Conservation (phyloP, 2,329 filamentous ascomycete species). For the Phyllosticta paracitricarpa region DNA sequence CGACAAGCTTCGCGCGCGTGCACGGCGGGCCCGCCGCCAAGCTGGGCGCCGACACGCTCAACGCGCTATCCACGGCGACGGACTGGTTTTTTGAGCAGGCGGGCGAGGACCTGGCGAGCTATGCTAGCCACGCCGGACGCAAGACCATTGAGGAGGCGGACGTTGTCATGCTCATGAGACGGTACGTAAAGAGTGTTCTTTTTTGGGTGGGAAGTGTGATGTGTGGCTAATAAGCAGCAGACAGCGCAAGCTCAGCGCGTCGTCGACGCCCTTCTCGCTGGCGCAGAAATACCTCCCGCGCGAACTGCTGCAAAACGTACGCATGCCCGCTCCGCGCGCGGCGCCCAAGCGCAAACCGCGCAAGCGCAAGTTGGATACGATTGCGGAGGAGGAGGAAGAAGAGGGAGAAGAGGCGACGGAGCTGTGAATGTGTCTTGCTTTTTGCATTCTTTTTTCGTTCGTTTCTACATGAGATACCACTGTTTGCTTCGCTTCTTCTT, state of each 20-base stretch:
- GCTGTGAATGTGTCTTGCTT: slow-evolving; percentile 10
- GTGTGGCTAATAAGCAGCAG: slow-evolving; percentile 40
- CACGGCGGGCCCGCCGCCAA: slow-evolving; percentile 57
- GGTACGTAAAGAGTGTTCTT: slow-evolving; percentile 45
- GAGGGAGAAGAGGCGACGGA: slow-evolving; percentile 23
- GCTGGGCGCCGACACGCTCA: slow-evolving; percentile 63
- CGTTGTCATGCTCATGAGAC: slow-evolving; percentile 69
- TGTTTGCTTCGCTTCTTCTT: slow-evolving; percentile 13
- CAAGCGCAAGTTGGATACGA: slow-evolving; percentile 31
- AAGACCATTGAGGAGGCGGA: slow-evolving; percentile 82
- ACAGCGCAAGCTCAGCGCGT: slow-evolving; percentile 64
- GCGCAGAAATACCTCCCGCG: slow-evolving; percentile 72
- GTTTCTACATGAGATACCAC: slow-evolving; percentile 30
- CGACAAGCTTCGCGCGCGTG: slow-evolving; percentile 59
- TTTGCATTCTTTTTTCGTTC: slow-evolving; percentile 11
- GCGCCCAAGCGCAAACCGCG: slow-evolving; percentile 30
- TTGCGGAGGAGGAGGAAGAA: slow-evolving; percentile 29
- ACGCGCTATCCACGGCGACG: slow-evolving; percentile 66
- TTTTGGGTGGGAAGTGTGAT: slow-evolving; percentile 9
- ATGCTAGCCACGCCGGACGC: slow-evolving; percentile 70
- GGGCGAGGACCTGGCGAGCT: slow-evolving; percentile 68
- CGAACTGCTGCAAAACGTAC: slow-evolving; percentile 73
- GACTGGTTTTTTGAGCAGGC: slow-evolving; percentile 91
- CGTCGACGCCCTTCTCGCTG: slow-evolving; percentile 72
- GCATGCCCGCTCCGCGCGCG: slow-evolving; percentile 48